These are phyloP conservation scores for Adiantum capillusveneris DNA, from an alignment of 75 land plant species.

Conservation along the genomic window DNA sequence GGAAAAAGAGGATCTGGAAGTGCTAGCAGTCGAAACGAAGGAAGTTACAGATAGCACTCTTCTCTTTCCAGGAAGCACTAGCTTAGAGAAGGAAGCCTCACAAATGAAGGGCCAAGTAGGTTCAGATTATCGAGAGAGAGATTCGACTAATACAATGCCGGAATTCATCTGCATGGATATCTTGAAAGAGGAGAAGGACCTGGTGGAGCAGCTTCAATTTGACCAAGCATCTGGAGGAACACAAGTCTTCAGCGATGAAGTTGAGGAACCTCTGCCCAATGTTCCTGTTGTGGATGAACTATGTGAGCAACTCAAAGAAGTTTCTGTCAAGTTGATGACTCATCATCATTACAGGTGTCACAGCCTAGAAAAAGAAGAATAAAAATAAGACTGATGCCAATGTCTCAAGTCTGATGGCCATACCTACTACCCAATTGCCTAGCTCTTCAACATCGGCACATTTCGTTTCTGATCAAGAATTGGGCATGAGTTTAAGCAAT, in stretches of 20 bases:
- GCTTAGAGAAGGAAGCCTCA: conserved; percentile 13
- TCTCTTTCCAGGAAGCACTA: conserved; percentile 22
- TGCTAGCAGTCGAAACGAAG: conserved; percentile 49
- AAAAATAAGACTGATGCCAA: conserved; percentile 28
- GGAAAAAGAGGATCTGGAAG: conserved; percentile 21
- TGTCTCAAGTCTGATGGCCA: conserved; percentile 5
- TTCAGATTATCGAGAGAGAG: conserved; percentile 2
- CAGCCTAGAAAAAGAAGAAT: conserved; percentile 36
- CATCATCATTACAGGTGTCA: conserved; percentile 10
- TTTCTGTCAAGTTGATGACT: conserved; percentile 30
- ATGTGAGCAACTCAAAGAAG: conserved; percentile 33
- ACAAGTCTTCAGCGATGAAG: conserved; percentile 27
- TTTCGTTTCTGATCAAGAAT: background rate
- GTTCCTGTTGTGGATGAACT: conserved; percentile 27
- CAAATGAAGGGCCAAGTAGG: conserved; percentile 2
- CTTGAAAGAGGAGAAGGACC: conserved; percentile 3
- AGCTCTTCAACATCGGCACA: conserved; percentile 4
- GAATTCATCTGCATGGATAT: background rate
- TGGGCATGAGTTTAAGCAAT: conserved; percentile 16
- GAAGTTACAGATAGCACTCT: conserved; percentile 42
- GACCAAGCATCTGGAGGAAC: conserved; percentile 26
- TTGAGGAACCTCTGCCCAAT: conserved; percentile 15
- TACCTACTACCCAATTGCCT: conserved; percentile 4
- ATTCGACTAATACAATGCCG: background rate
- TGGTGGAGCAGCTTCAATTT: background rate